Base-by-base conservation (phyloP, 106 monocot genomes). In the Dioscorea alata region DNA sequence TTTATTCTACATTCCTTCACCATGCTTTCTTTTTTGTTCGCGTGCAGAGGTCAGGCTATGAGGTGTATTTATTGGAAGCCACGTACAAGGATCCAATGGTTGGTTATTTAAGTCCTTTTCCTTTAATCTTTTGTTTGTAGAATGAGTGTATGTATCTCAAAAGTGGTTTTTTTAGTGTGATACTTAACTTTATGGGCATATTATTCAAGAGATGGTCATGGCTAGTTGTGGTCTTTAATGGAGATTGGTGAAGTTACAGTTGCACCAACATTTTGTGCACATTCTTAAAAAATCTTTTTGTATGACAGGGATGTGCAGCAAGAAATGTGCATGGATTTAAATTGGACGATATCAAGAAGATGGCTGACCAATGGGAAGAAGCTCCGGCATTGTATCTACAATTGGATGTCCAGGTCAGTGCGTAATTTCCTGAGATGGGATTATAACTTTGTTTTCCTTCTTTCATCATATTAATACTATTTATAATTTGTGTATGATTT, bases 321-420 rank as follows among this genome's bases (percentile, higher is more conserved):
- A 89, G 97, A 70, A 99, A 99, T 73, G 80, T 99, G 75, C 97
- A 99, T 79, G 87, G 87, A 35, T 99, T 99, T 71, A 81, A 76
- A 23, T 66, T 81, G 34, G 84, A 84, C 57, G 89, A 79, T 61
- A 84, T 99, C 74, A 72, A 90, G 60, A 90, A 85, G 64, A 99
- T 99, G 97, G 86, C 84, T 33, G 79, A 75, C 33, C 75, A 83
- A 65, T 99, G 97, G 97, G 97, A 99, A 83, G 89, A 90, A 65
- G 84, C 97, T 79, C 85, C 97, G 65, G 60, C 87, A 17, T 72
- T 99, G 66, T 99, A 99, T 73, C 67, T 92, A 67, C 82, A 78
- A 65, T 74, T 99, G 61, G 85, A 99, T 54, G 73, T 80, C 69
- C 85, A 88, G 91, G 95, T 96, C 24, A 58, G 17, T 10, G 19